Evolutionary conservation across 2,329 filamentous ascomycete species (phyloP).

Genomic region (Sporothrix pseudoabietina): DNA sequence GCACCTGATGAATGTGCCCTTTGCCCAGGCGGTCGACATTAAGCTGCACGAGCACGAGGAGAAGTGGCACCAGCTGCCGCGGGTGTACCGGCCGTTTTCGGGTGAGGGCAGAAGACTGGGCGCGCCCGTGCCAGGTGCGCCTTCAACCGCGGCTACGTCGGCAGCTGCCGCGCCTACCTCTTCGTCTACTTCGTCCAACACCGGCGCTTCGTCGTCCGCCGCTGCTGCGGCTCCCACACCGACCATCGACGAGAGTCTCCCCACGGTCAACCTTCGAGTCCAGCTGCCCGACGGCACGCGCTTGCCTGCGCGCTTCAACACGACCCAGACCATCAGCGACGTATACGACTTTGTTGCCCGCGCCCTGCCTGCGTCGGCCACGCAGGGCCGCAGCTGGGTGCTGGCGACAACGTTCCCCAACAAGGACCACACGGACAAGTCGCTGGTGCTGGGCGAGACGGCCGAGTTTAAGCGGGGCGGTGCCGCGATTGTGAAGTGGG

Average conservation of each 20-base stretch:
- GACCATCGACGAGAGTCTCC: conserved; percentile 64
- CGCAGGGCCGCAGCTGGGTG: conserved; percentile 64
- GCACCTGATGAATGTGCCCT: conserved; percentile 74
- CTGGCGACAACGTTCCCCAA: conserved; percentile 82
- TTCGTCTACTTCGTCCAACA: conserved; percentile 34
- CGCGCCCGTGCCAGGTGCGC: conserved; percentile 70
- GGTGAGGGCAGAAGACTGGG: conserved; percentile 74
- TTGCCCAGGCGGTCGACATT: conserved; percentile 75
- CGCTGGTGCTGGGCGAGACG: conserved; percentile 59
- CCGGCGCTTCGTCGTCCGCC: conserved; percentile 36
- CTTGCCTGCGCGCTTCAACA: conserved; percentile 79
- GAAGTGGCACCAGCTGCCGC: conserved; percentile 71
- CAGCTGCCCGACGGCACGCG: conserved; percentile 77
- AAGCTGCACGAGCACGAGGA: conserved; percentile 76
- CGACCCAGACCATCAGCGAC: conserved; percentile 73
- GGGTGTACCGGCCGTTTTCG: conserved; percentile 73
- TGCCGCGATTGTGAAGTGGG: conserved; percentile 65
- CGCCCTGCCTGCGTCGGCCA: conserved; percentile 58
- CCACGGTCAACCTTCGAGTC: conserved; percentile 71
- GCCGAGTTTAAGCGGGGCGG: conserved; percentile 67
- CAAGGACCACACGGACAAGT: conserved; percentile 74
- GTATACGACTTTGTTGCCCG: conserved; percentile 73
- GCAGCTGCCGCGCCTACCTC: conserved; percentile 38
- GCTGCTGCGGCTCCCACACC: conserved; percentile 43
- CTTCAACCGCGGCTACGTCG: conserved; percentile 36